Evolutionary conservation across 192 early-diverging fungal genomes (phyloP), one percentile per base, ranked within the genome.

Genomic region (Coemansia sp.): DNA sequence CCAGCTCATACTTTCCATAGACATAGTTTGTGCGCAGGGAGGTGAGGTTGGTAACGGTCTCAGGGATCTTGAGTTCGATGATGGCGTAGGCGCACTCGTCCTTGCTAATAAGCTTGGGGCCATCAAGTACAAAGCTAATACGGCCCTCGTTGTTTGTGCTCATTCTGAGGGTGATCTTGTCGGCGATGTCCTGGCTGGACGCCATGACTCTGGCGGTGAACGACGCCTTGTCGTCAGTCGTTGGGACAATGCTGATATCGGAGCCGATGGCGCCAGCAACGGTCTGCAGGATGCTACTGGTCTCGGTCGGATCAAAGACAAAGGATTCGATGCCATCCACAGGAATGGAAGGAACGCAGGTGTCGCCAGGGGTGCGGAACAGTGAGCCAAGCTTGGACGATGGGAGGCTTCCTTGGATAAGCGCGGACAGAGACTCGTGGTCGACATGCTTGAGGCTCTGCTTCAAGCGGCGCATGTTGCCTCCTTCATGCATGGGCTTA

Each of bases 71-170:
- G 43, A 82, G 64, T 30, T 68, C 65, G 40, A 82, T 61, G 43
- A 37, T 67, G 40, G 79, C 79, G 28, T 72, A 74, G 7, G 75
- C 75, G 43, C 79, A 82, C 33, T 82, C 65, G 62, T 52, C 59
- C 39, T 46, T 64, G 55, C 61, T 58, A 59, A 77, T 64, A 65
- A 67, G 67, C 57, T 77, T 82, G 58, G 79, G 79, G 31, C 79
- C 79, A 51, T 70, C 45, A 46, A 82, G 68, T 58, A 59, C 48
- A 57, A 82, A 74, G 35, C 37, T 23, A 30, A 82, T 61, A 25
- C 48, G 20, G 57, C 79, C 79, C 48, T 74, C 74, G 23, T 72
- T 68, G 64, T 61, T 56, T 2, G 48, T 66, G 53, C 25, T 48
- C 58, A 71, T 52, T 5, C 51, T 59, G 43, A 82, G 64, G 23